Evolutionary conservation across 176 grass and related monocot genomes (phyloP), one percentile per base, ranked within the genome.

Genomic region (Oryza meyeriana): DNA sequence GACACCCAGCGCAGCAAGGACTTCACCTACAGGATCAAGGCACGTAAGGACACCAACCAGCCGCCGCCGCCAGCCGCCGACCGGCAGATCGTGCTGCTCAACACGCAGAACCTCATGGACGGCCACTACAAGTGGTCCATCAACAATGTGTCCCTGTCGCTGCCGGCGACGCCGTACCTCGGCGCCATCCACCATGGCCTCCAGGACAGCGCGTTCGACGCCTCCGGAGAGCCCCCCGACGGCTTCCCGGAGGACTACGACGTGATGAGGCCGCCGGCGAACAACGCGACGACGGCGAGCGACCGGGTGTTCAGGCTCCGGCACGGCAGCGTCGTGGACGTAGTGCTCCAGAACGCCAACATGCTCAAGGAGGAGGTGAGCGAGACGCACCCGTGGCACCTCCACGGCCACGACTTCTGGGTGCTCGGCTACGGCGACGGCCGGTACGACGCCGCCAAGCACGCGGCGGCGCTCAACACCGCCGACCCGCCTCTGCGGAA

Each of bases 391-490:
- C 87, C 91, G 66, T 97, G 91, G 94, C 89, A 92, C 73, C 88
- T 97, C 2, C 94, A 97, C 65, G 88, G 89, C 8, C 94, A 97
- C 78, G 89, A 97, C 82, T 97, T 97, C 71, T 94, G 94, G 91
- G 91, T 97, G 72, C 83, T 97, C 0, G 94, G 94, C 5, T 97
- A 91, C 78, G 94, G 89, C 22, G 91, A 94, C 4, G 94, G 81
- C 26, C 26, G 40, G 25, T 94, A 81, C 65, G 18, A 45, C 38
- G 12, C 22, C 17, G 16, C 55, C 11, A 18, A 1, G 36, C 78
- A 97, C 87, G 6, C 14, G 12, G 14, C 20, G 10, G n/a, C 0
- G 61, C 92, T 97, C 34, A 92, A 97, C 82, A 24, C 47, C 10
- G 39, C 22, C 30, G 85, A 90, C 87, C 89, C 92, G 27, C 94